These are phyloP conservation scores for Rhodocollybia butyracea DNA, from an alignment of 768 basidiomycete species.

Conservation along the genomic window DNA sequence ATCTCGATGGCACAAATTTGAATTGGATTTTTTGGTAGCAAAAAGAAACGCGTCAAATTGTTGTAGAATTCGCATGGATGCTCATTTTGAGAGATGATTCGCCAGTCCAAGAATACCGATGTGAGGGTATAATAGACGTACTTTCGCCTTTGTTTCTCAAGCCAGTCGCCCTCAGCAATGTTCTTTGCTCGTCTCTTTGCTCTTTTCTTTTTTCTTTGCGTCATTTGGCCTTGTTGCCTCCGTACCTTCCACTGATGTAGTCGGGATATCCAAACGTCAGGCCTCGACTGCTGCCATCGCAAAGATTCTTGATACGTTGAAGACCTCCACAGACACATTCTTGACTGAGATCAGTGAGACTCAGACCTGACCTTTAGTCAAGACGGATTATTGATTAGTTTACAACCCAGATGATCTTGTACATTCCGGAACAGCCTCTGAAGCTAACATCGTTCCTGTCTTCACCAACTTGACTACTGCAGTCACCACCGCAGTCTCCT, in stretches of 20 bases:
- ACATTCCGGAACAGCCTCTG: slow-evolving; percentile 14
- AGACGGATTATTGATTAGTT: neutral
- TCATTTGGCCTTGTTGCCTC: slow-evolving; percentile 4
- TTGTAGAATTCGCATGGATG: too few relatives aligned
- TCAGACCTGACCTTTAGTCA: neutral
- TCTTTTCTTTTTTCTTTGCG: neutral
- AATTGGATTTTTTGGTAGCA: too few relatives aligned
- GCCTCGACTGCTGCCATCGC: slow-evolving; percentile 2
- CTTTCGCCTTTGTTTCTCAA: too few relatives aligned
- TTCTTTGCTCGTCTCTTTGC: slow-evolving; percentile 5
- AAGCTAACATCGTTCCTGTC: slow-evolving; percentile 18
- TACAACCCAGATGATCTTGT: slow-evolving; percentile 5
- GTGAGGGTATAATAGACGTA: too few relatives aligned
- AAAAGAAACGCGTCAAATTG: too few relatives aligned
- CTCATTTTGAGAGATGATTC: too few relatives aligned
- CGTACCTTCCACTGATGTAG: neutral
- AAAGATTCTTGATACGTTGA: neutral
- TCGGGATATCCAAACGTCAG: neutral
- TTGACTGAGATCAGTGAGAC: neutral
- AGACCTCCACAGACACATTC: neutral
- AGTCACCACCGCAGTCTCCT: slow-evolving; percentile 18
- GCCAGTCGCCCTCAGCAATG: too few relatives aligned
- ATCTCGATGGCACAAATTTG: too few relatives aligned
- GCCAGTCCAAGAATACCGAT: too few relatives aligned
- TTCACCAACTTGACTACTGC: slow-evolving; percentile 18